Base-by-base conservation (phyloP, 495 filamentous ascomycete genomes). In the Lasiosphaeria miniovina region DNA sequence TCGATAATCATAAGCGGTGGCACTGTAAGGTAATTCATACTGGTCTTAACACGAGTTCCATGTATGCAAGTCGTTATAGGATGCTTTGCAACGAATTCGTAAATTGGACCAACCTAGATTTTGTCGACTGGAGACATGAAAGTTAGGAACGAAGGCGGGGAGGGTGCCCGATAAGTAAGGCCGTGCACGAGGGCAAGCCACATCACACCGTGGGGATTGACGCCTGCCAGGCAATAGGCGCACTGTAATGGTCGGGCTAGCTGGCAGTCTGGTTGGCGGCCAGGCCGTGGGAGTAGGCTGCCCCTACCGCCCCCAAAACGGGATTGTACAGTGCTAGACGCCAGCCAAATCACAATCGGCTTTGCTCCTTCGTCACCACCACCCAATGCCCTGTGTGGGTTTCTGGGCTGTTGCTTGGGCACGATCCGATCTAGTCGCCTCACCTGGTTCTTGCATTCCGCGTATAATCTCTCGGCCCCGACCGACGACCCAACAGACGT, bases 151-250 rank as follows among this genome's bases (percentile, higher is more conserved):
- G 7, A 49, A 49, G 12, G 38, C 3, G 38, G 7, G 46, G 46
- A 31, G 1, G 46, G 46, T 17, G 8, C 9, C 6, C 3, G 9
- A 49, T 17, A 11, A 4, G n/a, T 12, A 35, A 51, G 49, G 36
- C 11, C 32, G 9, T 3, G 53, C 1, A 43, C 24, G 24, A 17
- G 36, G 31, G 52, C 15, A 36, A 52, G 36, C 56, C 61, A 59
- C 61, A 63, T 63, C 61, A 63, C 61, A 63, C 61, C 31, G 61
- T 63, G 45, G 46, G 9, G 0, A 24, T n/a, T 43, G 6, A 7
- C 0, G 33, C 11, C 17, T 17, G 32, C 12, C 9, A 43, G 38
- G 40, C 36, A 7, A 12, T 12, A 10, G 43, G 12, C 24, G 53
- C 55, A 60, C 61, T 60, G 61, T 60, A 11, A 11, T 24, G 24